Evolutionary conservation across 192 early-diverging fungal genomes (phyloP), one percentile per base, ranked within the genome.

Genomic region (Pilobolus umbonatus): DNA sequence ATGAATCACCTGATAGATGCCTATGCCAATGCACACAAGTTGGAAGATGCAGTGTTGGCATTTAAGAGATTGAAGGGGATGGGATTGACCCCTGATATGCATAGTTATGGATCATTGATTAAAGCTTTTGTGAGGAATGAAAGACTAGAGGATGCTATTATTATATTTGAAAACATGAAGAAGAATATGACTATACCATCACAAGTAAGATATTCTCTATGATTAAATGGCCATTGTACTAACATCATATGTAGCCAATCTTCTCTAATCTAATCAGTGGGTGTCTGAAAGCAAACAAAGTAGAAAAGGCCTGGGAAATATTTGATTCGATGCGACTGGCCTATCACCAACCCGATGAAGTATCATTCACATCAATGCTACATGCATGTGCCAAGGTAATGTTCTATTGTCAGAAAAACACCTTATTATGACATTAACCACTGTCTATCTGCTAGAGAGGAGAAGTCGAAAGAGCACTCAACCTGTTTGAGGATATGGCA

Each of bases 401-500:
- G 29, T 17, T 15, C 19, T 0, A 35, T 14, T 31, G 17, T 1
- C 5, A 15, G 12, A 31, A 40, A 12, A 10, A 34, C 21, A 45
- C 9, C 21, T 17, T 12, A 48, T 10, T 26, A 19, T 32, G n/a
- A 29, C 11, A 6, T 26, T 54, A 9, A 21, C n/a, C 1, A 45
- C 30, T 21, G 39, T 54, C n/a, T 35, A 29, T 34, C 28, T 19
- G 25, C 3, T 38, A 51, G 44, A 65, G 64, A 84, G 79, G 81
- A 36, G 83, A 95, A 49, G 86, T 89, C n/a, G 96, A 98, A 61
- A 73, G 78, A 35, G 96, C 96, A 6, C 79, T 98, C 50, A 90
- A 94, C 59, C 72, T 98, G 44, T 96, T 94, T 75, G 80, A 84
- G 55, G 90, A 96, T 60, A 96, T 97, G 88, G 69, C 85, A 17